A percentile compares a stretch with the other conserved stretches of the same genome.
These are phyloP conservation scores for Camellia japonica DNA, from an alignment of 148 eudicot species.

Conservation along the genomic window DNA sequence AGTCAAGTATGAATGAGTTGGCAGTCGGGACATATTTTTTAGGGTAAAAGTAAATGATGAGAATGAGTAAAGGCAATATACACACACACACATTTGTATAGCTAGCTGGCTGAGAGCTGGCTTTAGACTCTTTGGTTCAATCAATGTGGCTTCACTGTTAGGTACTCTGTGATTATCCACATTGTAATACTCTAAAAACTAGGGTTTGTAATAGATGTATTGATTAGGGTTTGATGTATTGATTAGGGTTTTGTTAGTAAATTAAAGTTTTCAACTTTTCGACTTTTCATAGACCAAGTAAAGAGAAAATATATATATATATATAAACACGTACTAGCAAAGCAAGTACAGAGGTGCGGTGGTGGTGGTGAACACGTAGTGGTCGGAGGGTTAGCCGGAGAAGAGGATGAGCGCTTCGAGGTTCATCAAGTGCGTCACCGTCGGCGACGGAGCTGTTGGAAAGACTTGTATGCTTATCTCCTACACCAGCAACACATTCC, in stretches of 20 bases:
- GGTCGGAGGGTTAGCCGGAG: not conserved
- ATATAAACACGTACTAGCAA: no score
- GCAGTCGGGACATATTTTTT: no score
- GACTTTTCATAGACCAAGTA: not conserved
- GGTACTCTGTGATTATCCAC: not conserved
- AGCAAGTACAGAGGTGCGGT: not conserved
- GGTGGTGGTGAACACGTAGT: not conserved
- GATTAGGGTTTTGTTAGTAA: not conserved
- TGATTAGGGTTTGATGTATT: no score
- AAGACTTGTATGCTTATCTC: slow-evolving; percentile 54
- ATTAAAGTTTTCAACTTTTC: not conserved
- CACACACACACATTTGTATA: no score
- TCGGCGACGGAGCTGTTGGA: slow-evolving; percentile 51
- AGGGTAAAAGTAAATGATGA: no score
- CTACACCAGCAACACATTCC: slow-evolving; percentile 50
- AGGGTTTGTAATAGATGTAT: not conserved
- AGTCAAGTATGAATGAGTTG: no score
- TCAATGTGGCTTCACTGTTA: not conserved
- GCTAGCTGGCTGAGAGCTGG: no score
- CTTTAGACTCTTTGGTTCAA: not conserved
- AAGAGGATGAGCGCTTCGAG: slow-evolving; percentile 36
- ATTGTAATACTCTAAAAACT: no score
- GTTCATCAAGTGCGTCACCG: slow-evolving; percentile 51
- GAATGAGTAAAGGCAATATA: no score
- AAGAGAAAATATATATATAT: no score